Percentiles rank a stretch among this genome's conserved stretches.
Conservation (phyloP, 1,284 basidiomycete species). For the Heterobasidion occidentale region DNA sequence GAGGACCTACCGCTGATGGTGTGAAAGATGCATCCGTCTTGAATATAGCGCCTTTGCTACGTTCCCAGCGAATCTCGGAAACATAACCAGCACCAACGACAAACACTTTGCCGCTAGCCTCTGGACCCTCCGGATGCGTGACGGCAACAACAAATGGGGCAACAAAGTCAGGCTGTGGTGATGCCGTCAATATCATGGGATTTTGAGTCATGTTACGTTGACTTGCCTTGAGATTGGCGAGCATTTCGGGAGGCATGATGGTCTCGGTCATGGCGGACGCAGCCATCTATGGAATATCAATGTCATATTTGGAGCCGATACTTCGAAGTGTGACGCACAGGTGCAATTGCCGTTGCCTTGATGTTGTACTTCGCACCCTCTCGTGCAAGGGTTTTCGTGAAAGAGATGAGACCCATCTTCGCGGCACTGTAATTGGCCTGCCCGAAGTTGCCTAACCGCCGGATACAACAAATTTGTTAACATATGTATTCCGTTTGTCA, state of each 20-base stretch:
- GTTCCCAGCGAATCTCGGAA: conserved; percentile 91
- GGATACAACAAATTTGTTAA: background rate
- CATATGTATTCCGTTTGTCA: background rate
- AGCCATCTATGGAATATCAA: conserved; percentile 52
- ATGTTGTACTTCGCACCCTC: conserved; percentile 95
- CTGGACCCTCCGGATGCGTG: conserved; percentile 72
- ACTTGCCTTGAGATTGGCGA: conserved; percentile 77
- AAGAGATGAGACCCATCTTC: conserved; percentile 85
- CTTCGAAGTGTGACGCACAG: conserved; percentile 43
- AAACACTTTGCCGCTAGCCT: conserved; percentile 84
- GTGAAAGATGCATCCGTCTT: conserved; percentile 90
- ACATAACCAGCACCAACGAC: conserved; percentile 94
- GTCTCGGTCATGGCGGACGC: conserved; percentile 94
- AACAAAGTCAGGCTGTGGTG: conserved; percentile 76
- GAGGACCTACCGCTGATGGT: conserved; percentile 73
- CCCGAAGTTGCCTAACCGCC: conserved; percentile 79
- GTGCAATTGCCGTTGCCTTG: conserved; percentile 82
- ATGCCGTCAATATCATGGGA: background rate
- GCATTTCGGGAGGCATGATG: conserved; percentile 95
- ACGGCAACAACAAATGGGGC: conserved; percentile 85
- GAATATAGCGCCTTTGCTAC: conserved; percentile 83
- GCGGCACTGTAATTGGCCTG: conserved; percentile 92
- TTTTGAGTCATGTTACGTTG: background rate
- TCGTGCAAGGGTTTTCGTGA: conserved; percentile 87
- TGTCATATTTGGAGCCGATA: background rate